Conservation (phyloP, 345 rosid genomes). For the Eucalyptus regnans region DNA sequence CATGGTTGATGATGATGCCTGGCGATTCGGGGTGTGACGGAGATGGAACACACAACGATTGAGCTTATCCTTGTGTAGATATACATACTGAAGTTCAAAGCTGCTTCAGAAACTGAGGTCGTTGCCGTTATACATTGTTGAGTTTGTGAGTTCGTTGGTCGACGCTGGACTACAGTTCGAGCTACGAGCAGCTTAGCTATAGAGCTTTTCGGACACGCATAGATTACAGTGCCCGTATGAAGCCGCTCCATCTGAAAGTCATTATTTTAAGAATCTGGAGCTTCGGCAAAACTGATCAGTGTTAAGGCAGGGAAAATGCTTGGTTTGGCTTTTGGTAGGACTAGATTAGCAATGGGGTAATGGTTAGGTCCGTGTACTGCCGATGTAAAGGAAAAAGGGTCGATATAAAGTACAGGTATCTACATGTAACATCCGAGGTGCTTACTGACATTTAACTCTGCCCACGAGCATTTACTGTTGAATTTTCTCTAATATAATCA, state of each 20-base stretch:
- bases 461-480: background rate
- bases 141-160: background rate
- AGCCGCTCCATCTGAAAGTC: background rate
- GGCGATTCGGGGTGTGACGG: accelerated
- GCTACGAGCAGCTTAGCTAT: background rate
- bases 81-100: background rate
- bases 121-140: background rate
- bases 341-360: background rate
- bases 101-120: background rate
- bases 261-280: background rate
- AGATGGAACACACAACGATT: background rate
- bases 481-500: background rate
- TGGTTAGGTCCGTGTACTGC: background rate
- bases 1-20: background rate
- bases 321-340: background rate
- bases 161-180: background rate
- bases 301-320: background rate
- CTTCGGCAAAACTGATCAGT: background rate
- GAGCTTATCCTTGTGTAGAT: background rate
- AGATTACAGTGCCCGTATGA: background rate
- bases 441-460: background rate
- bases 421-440: background rate
- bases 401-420: background rate
- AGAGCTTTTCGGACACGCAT: background rate
- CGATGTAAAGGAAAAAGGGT: background rate